Base-by-base conservation (phyloP, 208 protist species). In the Herpetomonas muscarum region DNA sequence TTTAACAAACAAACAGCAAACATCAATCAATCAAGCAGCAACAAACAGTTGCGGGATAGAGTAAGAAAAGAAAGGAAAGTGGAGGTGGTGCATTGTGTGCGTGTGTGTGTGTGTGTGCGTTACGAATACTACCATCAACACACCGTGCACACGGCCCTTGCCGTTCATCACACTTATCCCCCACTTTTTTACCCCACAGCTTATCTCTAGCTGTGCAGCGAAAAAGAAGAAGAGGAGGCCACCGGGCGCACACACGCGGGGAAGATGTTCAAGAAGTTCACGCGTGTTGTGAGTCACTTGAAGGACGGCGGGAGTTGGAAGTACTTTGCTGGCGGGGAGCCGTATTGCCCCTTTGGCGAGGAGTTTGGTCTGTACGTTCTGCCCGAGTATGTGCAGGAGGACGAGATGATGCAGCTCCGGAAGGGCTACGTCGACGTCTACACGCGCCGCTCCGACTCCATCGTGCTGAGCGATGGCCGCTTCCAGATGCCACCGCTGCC, bases 301-400 rank as follows among this genome's bases (percentile, higher is more conserved):
- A 34, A 68, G n/a, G 70, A 68, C 32, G 87, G 87, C 13, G 70
- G 77, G 6, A 94, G 83, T 54, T 29, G 87, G n/a, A 80, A 79
- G 47, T 91, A 86, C 62, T 42, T 91, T 10, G 69, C 72, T 1
- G 70, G 76, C 1, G 80, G 79, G n/a, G 78, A 92, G 61, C 87
- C 82, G 24, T 90, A 92, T 57, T 78, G 75, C 19, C 88, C 88
- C 0, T 92, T 90, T 62, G 88, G 88, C 25, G 77, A 85, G 47
- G 88, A 92, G 10, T 92, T 94, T 68, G 88, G 88, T 10, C 49
- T 94, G n/a, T 85, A 79, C 5, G 64, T 94, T 0, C 61, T 94
- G 42, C 88, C 88, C 1, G 74, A 94, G n/a, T 94, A 92, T 51
- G 49, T 94, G 25, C 62, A 82, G 7, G 61, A 79, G 13, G 76